These are phyloP conservation scores for Thalia dealbata DNA, from an alignment of 176 grass and related monocot species.

Conservation along the genomic window DNA sequence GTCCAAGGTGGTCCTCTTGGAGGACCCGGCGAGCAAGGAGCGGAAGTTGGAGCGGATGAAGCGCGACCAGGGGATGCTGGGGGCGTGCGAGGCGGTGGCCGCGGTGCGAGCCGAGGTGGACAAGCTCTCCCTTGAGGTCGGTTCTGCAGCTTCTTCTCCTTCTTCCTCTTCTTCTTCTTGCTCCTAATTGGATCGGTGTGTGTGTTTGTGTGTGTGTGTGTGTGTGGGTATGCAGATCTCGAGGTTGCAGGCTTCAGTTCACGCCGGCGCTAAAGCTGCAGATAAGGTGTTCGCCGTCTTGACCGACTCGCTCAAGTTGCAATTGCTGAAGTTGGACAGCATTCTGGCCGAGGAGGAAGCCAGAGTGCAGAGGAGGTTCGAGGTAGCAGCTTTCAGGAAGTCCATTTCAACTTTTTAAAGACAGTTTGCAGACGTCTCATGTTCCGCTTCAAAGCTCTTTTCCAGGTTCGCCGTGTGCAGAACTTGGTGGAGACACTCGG, in stretches of 20 bases:
- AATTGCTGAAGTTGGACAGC: slow-evolving; percentile 68
- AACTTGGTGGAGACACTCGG: slow-evolving; percentile 49
- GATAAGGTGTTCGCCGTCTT: slow-evolving; percentile 23
- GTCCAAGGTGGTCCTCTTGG: slow-evolving; percentile 62
- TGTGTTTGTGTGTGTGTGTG: too few relatives aligned
- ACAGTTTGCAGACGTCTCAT: background rate
- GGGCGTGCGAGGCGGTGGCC: slow-evolving; percentile 18
- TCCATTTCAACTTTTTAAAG: too few relatives aligned
- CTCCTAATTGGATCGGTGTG: background rate
- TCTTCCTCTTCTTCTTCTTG: background rate
- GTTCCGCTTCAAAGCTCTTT: background rate
- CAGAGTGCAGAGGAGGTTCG: slow-evolving; percentile 60
- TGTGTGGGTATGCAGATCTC: slow-evolving; percentile 27
- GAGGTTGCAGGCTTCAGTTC: slow-evolving; percentile 18
- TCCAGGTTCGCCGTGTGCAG: slow-evolving; percentile 50
- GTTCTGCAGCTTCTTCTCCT: background rate
- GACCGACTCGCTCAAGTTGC: slow-evolving; percentile 77
- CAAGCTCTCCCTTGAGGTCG: slow-evolving; percentile 25
- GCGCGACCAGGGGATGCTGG: slow-evolving; percentile 10
- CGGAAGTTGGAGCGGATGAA: slow-evolving; percentile 15
- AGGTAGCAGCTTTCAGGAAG: too few relatives aligned
- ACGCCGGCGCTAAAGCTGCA: slow-evolving; percentile 13
- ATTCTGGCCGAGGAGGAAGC: slow-evolving; percentile 79
- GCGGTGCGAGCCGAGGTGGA: slow-evolving; percentile 25
- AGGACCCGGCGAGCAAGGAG: slow-evolving; percentile 18